Evolutionary conservation across 352 stramenopile genomes (phyloP), one percentile per base, ranked within the genome.

Genomic region (Phytophthora pseudosyringae): DNA sequence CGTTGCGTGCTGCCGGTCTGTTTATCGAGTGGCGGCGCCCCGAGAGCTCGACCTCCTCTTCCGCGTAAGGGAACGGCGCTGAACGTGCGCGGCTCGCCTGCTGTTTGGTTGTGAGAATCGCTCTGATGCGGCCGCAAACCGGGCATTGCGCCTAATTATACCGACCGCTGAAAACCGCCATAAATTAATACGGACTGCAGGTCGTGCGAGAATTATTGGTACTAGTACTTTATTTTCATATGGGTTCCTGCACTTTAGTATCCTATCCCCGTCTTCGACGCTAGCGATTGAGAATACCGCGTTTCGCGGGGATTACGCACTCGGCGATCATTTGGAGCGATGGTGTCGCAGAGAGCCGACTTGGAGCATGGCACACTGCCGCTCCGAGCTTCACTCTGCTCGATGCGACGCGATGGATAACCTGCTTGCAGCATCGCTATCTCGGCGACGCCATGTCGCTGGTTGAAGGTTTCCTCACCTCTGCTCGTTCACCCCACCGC

Each of bases 41-140:
- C 18, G 25, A 48, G 25, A 54, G 38, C 25, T 57, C 10, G 31
- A 33, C 54, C 56, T 70, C 67, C 67, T 73, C 65, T 73, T 69
- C 59, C 53, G 52, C 15, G 55, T 49, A 47, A 60, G 21, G 55
- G 62, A 70, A 67, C 57, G 63, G 38, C 57, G 40, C 55, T 71
- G 62, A 56, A 67, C 57, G 35, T 63, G 25, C 44, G 44, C 36
- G 32, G n/a, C 46, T 46, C 18, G 58, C 46, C 58, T 73, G 64
- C 58, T 73, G 64, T 73, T 68, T 44, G 39, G 47, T 73, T 73
- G 64, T 73, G 64, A 64, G 51, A 65, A 61, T 28, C 33, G 26
- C 32, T 45, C n/a, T 45, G 25, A 6, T 11, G n/a, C 10, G 29
- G 31, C 32, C 29, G 29, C 28, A 52, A 46, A 52, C 28, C 29